phyloP scores from a whole-genome alignment of 805 yeast species.

The Clavispora vitiphila region DNA sequence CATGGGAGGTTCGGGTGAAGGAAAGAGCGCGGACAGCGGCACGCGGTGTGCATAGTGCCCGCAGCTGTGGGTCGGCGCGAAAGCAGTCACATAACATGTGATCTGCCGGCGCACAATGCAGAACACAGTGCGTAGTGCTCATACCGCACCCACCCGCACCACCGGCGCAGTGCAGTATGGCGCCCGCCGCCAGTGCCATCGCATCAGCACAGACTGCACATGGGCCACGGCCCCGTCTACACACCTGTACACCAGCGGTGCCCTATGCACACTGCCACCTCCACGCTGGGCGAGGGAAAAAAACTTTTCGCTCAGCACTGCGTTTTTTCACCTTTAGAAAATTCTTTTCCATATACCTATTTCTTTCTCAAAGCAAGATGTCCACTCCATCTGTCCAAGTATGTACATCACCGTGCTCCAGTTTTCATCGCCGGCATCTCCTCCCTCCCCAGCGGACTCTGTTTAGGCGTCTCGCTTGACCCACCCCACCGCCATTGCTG shows the following conservation, averaged over 20 bases:
- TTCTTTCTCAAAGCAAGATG: constrained; percentile 41
- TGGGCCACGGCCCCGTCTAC: not conserved
- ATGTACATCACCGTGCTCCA: constrained; percentile 36
- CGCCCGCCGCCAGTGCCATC: not conserved
- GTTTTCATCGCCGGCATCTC: not conserved
- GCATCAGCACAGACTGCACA: not conserved
- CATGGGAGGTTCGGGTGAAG: constrained; percentile 3
- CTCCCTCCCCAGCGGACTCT: too few relatives aligned
- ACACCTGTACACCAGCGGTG: not conserved
- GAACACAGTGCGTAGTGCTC: constrained; percentile 3
- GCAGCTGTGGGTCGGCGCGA: not conserved
- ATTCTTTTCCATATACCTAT: constrained; percentile 34
- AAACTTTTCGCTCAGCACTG: constrained; percentile 12
- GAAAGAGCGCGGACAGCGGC: not conserved
- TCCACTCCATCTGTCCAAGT: constrained; percentile 88
- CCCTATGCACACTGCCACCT: constrained; percentile 2
- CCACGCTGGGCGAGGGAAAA: constrained; percentile 4
- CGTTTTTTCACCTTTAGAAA: constrained; percentile 12
- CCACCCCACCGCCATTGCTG: not conserved
- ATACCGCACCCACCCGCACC: constrained; percentile 1
- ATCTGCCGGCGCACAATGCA: not conserved
- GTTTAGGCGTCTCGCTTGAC: too few relatives aligned
- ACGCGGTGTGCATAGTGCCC: not conserved
- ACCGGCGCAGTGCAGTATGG: not conserved
- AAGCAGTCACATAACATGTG: constrained; percentile 13